phyloP scores from a whole-genome alignment of 306 rosid species.

The Styphnolobium japonicum region DNA sequence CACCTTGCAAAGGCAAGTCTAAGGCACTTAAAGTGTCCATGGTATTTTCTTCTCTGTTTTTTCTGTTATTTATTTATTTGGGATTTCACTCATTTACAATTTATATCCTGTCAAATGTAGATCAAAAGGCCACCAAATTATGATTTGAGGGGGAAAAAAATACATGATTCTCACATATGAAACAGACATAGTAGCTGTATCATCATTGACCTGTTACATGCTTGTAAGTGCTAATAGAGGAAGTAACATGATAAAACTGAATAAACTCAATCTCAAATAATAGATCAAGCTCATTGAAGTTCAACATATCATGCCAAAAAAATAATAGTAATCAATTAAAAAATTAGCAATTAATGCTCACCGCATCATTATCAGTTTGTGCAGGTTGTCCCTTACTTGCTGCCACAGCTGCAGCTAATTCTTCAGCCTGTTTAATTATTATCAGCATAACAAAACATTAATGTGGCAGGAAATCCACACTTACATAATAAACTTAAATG shows the following conservation, averaged over 20 bases:
- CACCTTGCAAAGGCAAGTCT: no score
- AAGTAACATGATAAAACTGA: not conserved
- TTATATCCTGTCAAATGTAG: not conserved
- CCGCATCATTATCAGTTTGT: conserved; percentile 63
- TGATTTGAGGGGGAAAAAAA: not conserved
- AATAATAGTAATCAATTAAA: not conserved
- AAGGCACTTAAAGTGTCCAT: no score
- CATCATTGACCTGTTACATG: not conserved
- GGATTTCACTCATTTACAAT: not conserved
- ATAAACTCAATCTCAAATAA: not conserved
- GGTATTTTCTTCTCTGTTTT: no score
- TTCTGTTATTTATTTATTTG: not conserved
- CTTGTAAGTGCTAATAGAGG: not conserved
- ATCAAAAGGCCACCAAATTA: not conserved
- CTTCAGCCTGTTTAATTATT: conserved; percentile 72
- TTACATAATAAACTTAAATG: not conserved
- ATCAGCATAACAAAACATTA: conserved; percentile 20
- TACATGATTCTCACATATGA: not conserved
- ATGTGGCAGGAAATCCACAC: not conserved
- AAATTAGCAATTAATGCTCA: conserved; percentile 34
- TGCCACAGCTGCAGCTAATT: conserved; percentile 83
- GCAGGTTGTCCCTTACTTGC: conserved; percentile 71
- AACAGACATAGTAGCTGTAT: not conserved
- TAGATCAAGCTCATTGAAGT: not conserved
- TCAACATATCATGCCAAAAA: not conserved